Conservation (phyloP, 2,329 filamentous ascomycete genomes). For the Aureobasidium sp. region DNA sequence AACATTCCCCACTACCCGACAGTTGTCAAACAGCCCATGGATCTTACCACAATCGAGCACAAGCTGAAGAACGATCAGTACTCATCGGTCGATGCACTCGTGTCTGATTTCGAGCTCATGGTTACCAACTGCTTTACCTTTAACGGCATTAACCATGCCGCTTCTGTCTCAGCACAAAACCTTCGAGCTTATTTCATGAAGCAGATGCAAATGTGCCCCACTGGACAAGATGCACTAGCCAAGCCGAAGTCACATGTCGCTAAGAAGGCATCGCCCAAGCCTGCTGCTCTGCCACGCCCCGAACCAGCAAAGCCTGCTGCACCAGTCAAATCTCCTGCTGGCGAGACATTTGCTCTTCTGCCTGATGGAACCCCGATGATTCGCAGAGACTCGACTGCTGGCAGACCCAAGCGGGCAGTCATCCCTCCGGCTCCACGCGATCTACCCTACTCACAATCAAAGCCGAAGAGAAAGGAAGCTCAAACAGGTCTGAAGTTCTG, state of each 20-base stretch:
- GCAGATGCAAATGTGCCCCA: slow-evolving; percentile 52
- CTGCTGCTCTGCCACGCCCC: slow-evolving; percentile 17
- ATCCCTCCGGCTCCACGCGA: slow-evolving; percentile 86
- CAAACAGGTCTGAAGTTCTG: slow-evolving; percentile 86
- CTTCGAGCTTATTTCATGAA: slow-evolving; percentile 52
- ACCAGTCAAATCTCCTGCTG: slow-evolving; percentile 35
- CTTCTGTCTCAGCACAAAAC: slow-evolving; percentile 59
- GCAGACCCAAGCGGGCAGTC: slow-evolving; percentile 85
- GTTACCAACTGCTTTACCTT: slow-evolving; percentile 70
- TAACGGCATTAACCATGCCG: slow-evolving; percentile 69
- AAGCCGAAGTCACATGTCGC: slow-evolving; percentile 36
- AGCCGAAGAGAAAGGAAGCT: slow-evolving; percentile 84
- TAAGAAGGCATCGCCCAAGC: slow-evolving; percentile 42
- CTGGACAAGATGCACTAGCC: slow-evolving; percentile 48
- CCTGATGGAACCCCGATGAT: slow-evolving; percentile 73
- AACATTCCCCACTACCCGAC: slow-evolving; percentile 65
- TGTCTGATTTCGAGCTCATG: slow-evolving; percentile 66
- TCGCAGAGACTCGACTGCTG: slow-evolving; percentile 75
- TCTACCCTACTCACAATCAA: slow-evolving; percentile 73
- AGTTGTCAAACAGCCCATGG: slow-evolving; percentile 70
- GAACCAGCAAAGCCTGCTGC: slow-evolving; percentile 30
- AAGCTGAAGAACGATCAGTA: slow-evolving; percentile 68
- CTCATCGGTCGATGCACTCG: slow-evolving; percentile 59
- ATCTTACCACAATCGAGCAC: slow-evolving; percentile 72
- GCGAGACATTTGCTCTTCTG: slow-evolving; percentile 63